Base-by-base conservation (phyloP, 164 flowering plant genomes). In the Kalanchoe fedtschenkoi region DNA sequence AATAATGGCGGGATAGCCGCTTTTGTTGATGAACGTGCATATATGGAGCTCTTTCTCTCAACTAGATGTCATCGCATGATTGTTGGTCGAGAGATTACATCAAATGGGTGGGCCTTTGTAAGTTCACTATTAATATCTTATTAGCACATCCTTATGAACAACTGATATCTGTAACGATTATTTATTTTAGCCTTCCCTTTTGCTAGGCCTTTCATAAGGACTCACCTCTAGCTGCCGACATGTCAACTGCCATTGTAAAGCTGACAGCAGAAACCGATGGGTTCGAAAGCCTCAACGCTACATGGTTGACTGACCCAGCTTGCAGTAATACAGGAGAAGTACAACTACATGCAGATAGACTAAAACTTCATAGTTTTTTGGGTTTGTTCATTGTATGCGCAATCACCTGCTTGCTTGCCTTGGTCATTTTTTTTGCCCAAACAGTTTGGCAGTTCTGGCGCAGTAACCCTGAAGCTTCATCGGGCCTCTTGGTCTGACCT, bases 91-190 rank as follows among this genome's bases (percentile, higher is more conserved):
- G 79, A 79, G 62, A 81, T 85, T 76, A 83, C 83, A 58, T 76
- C 61, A 72, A 75, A 61, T 33, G 90, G 90, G 6, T 83, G 90
- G 90, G 90, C 85, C 55, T 85, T 82, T 76, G 85, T 84, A 66
- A 84, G 89, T 82, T 51, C n/a, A 17, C 69, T 37, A 14, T 39
- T 42, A 5, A 4, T 61, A 16, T 9, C 26, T 10, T 33, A 7
- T 21, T 5, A 29, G 30, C 10, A 6, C 19, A 42, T 39, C 5
- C 16, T 29, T 22, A 15, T 41, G 0, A 1, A 24, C 2, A 29
- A 3, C 42, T 11, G 5, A 11, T 13, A 37, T n/a, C 14, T 16
- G 29, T 34, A 2, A 1, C 30, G 21, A 33, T 34, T 34, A 39
- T 21, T 10, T 34, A 8, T 16, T 57, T 30, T 42, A 26, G 34